These are phyloP conservation scores for Candida buenavistaensis DNA, from an alignment of 1,139 yeast genomes.

Conservation along the genomic window DNA sequence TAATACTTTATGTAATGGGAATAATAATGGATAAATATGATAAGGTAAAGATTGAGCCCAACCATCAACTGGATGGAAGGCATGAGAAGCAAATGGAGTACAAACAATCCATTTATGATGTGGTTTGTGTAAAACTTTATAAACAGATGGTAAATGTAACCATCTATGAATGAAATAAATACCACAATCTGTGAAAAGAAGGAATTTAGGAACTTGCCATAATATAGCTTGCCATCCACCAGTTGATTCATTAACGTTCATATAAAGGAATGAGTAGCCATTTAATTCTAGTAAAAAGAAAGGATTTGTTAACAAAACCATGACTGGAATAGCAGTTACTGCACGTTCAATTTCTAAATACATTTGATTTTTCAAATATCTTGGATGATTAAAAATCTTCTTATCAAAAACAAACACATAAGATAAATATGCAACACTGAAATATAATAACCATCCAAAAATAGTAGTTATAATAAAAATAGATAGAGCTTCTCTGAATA, in stretches of 20 bases:
- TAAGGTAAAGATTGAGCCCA: constrained; percentile 90
- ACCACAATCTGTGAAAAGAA: constrained; percentile 90
- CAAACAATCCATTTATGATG: constrained; percentile 99
- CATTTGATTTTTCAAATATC: constrained; percentile 92
- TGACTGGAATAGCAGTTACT: constrained; percentile 74
- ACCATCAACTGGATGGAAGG: constrained; percentile 98
- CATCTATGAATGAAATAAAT: constrained; percentile 89
- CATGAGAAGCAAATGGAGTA: constrained; percentile 97
- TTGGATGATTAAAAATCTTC: constrained; percentile 90
- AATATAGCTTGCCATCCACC: constrained; percentile 69
- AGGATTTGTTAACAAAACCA: constrained; percentile 86
- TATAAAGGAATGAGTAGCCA: constrained; percentile 80
- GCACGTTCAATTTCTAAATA: constrained; percentile 79
- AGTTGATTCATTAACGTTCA: constrained; percentile 58
- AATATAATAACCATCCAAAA: constrained; percentile 82
- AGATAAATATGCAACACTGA: constrained; percentile 72
- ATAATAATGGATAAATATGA: constrained; percentile 83
- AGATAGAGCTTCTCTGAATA: constrained; percentile 68
- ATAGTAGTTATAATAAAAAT: constrained; percentile 71
- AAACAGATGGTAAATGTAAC: constrained; percentile 87
- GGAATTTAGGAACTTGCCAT: constrained; percentile 71
- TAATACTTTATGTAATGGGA: constrained; percentile 88
- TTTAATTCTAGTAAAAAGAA: constrained; percentile 83
- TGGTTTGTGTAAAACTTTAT: constrained; percentile 90
- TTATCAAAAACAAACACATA: constrained; percentile 81